Conservation (phyloP, 2,329 filamentous ascomycete genomes). For the Oidium heveae region DNA sequence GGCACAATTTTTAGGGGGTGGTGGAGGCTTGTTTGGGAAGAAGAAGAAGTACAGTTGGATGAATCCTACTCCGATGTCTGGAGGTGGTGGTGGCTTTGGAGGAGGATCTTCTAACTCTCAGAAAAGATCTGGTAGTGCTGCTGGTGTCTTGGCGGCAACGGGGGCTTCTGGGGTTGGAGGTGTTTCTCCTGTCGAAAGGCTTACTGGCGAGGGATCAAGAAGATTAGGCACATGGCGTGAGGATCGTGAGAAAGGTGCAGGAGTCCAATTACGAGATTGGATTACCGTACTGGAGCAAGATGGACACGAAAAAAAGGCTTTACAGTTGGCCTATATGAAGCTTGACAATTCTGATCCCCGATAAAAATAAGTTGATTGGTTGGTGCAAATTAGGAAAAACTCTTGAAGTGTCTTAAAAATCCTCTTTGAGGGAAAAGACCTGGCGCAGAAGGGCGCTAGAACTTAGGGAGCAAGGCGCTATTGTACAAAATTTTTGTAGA, state of each 20-base stretch:
- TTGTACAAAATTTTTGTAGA: too few relatives aligned
- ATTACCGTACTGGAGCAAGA: slow-evolving; percentile 58
- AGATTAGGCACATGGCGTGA: slow-evolving; percentile 56
- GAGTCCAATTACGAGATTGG: slow-evolving; percentile 68
- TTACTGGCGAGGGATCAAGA: slow-evolving; percentile 33
- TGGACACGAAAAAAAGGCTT: slow-evolving; percentile 35
- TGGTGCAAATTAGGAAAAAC: too few relatives aligned
- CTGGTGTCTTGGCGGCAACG: slow-evolving; percentile 13
- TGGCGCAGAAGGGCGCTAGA: too few relatives aligned
- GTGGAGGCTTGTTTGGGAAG: slow-evolving; percentile 28
- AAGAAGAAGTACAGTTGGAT: slow-evolving; percentile 59
- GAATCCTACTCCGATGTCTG: slow-evolving; percentile 22
- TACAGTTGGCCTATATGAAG: slow-evolving; percentile 21
- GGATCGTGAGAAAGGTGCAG: slow-evolving; percentile 47
- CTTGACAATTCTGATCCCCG: slow-evolving; percentile 12
- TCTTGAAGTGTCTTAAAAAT: too few relatives aligned
- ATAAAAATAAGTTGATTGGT: slow-evolving; percentile 10
- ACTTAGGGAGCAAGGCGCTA: too few relatives aligned
- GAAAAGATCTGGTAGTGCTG: slow-evolving; percentile 19
- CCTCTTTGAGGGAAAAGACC: too few relatives aligned
- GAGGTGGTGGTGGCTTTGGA: slow-evolving; percentile 19
- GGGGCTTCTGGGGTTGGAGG: slow-evolving; percentile 15
- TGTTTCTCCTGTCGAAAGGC: slow-evolving; percentile 15
- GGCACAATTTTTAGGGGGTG: slow-evolving; percentile 45
- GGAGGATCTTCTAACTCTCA: neutral